A percentile compares a stretch with the other conserved stretches of the same genome.
Conservation (phyloP, 148 eudicot genomes). For the Nyssa sinensis region DNA sequence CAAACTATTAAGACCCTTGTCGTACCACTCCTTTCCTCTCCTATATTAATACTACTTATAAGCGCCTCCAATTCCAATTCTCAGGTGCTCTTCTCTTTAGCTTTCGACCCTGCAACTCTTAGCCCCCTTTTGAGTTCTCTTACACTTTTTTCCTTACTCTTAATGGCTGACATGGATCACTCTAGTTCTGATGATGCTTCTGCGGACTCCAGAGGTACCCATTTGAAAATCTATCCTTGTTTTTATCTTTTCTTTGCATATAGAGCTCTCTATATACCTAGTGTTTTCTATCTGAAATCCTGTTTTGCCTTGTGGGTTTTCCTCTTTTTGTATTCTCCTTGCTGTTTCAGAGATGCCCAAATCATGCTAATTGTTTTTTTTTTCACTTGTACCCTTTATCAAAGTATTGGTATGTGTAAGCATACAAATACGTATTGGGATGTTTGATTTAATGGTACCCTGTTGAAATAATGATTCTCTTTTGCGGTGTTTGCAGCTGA, state of each 20-base stretch:
- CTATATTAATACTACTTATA: not conserved
- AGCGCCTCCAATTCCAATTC: not conserved
- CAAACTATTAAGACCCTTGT: no score
- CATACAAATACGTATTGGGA: not conserved
- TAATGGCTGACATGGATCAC: conserved; percentile 12
- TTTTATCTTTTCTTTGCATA: not conserved
- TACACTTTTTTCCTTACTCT: not conserved
- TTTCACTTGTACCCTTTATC: not conserved
- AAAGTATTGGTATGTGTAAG: no score
- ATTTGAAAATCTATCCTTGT: not conserved
- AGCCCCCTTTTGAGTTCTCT: not conserved
- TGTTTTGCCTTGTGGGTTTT: not conserved
- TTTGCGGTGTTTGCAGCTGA: conserved; percentile 1
- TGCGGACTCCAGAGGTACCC: conserved; percentile 11
- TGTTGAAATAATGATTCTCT: no score
- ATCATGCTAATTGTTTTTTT: no score
- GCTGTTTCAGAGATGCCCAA: not conserved
- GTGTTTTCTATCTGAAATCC: not conserved
- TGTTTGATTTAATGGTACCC: not conserved
- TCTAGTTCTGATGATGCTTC: conserved; percentile 3
- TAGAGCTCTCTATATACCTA: no score
- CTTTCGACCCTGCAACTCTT: no score
- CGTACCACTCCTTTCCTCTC: no score
- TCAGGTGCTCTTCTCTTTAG: not conserved
- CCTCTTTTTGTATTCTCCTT: not conserved